Evolutionary conservation across 257 asterid genomes (phyloP).

Genomic region (Nicotiana paniculata): DNA sequence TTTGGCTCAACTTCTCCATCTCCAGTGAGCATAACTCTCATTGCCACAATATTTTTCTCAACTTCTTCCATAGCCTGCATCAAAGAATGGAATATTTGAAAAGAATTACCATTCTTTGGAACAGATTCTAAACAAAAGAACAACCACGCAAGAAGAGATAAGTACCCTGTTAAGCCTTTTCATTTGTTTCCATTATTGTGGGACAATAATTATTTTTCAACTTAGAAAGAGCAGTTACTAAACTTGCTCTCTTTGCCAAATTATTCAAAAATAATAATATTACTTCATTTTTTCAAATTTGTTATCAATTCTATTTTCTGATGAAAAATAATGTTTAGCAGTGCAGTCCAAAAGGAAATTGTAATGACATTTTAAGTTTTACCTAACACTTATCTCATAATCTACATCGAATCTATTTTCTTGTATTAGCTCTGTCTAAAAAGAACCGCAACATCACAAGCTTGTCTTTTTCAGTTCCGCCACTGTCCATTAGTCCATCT

Average conservation of each 20-base stretch:
- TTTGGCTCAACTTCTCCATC: constrained; percentile 90
- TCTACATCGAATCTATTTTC: not conserved
- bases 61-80: constrained; percentile 93
- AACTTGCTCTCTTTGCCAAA: not conserved
- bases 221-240: not conserved
- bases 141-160: constrained; percentile 2
- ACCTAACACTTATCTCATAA: not conserved
- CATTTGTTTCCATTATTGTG: not conserved
- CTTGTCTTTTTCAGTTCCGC: not conserved
- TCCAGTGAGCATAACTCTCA: constrained; percentile 84
- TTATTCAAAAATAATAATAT: not conserved
- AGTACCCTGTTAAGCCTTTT: not conserved
- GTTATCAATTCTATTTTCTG: not conserved
- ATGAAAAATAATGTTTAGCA: not conserved
- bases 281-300: not conserved
- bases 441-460: not conserved
- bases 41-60: constrained; percentile 79
- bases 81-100: constrained; percentile 12
- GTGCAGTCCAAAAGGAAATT: not conserved
- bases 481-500: not conserved
- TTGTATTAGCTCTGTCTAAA: not conserved
- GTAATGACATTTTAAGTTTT: no score
- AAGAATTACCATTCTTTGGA: not conserved
- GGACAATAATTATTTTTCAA: not conserved
- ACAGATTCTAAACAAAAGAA: constrained; percentile 5